These are phyloP conservation scores for Populus nigra DNA, from an alignment of 345 rosid genomes.

Conservation along the genomic window DNA sequence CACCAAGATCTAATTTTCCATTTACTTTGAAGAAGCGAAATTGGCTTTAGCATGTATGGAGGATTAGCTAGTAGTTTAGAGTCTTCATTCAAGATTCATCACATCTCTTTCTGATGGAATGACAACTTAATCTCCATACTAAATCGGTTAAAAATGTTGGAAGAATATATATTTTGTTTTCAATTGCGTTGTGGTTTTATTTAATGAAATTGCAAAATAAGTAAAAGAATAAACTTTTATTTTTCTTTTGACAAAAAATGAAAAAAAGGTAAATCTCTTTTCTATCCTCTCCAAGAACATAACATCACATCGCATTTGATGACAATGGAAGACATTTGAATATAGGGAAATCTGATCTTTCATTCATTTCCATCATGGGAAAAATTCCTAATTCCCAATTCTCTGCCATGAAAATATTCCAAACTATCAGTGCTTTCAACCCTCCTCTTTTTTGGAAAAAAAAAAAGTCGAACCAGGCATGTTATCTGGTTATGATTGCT, in stretches of 20 bases:
- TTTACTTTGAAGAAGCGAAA: not conserved
- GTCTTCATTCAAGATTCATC: not conserved
- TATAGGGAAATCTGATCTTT: not conserved
- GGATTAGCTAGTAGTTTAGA: not conserved
- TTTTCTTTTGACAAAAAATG: too few relatives aligned
- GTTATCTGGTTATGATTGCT: not conserved
- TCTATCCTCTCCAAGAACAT: not conserved
- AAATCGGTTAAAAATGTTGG: too few relatives aligned
- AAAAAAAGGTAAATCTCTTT: not conserved
- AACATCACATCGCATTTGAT: not conserved
- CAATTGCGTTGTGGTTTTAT: too few relatives aligned
- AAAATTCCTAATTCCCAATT: not conserved
- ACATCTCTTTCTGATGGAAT: too few relatives aligned
- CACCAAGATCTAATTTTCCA: not conserved
- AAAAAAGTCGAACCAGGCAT: not conserved
- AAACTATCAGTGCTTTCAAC: not conserved
- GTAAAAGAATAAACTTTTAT: not conserved
- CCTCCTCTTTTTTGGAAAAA: not conserved
- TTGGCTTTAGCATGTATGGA: not conserved
- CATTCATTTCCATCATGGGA: not conserved
- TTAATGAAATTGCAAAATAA: too few relatives aligned
- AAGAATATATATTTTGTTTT: too few relatives aligned
- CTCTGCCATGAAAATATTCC: not conserved
- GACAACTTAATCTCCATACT: too few relatives aligned
- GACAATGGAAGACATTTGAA: not conserved